These are phyloP conservation scores for Elsinoe perseae DNA, from an alignment of 2,329 filamentous ascomycete species.

Conservation along the genomic window DNA sequence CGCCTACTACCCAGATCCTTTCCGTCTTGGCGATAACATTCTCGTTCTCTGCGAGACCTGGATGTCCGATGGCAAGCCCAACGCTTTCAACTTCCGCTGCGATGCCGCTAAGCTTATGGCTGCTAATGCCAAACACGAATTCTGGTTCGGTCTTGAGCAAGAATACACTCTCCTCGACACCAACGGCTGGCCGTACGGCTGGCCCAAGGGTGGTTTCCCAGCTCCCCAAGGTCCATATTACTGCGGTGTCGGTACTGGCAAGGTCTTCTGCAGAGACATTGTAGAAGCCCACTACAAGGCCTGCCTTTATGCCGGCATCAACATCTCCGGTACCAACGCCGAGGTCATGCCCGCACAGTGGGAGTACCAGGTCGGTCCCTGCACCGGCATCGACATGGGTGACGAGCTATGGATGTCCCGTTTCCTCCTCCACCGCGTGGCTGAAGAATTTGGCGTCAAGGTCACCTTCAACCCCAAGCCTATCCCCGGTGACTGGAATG, in stretches of 20 bases:
- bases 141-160: slow-evolving; percentile 98
- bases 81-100: slow-evolving; percentile 97
- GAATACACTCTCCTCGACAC: slow-evolving; percentile 91
- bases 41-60: slow-evolving; percentile 92
- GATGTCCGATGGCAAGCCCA: slow-evolving; percentile 87
- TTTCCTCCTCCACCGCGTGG: slow-evolving; percentile 81
- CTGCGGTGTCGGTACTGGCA: slow-evolving; percentile 95
- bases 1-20: slow-evolving; percentile 83
- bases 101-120: slow-evolving; percentile 87
- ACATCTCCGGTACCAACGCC: slow-evolving; percentile 97
- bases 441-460: slow-evolving; percentile 93
- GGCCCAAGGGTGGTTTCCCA: slow-evolving; percentile 80
- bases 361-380: slow-evolving; percentile 96
- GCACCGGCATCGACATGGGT: slow-evolving; percentile 79
- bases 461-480: slow-evolving; percentile 95
- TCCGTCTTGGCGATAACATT: slow-evolving; percentile 84
- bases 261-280: slow-evolving; percentile 96
- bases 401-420: slow-evolving; percentile 94
- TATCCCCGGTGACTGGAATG: slow-evolving; percentile 94
- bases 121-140: slow-evolving; percentile 69
- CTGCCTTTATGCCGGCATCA: slow-evolving; percentile 79
- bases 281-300: slow-evolving; percentile 92
- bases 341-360: slow-evolving; percentile 98
- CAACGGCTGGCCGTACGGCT: slow-evolving; percentile 84
- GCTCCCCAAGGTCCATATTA: slow-evolving; percentile 93